A percentile compares a stretch with the other conserved stretches of the same genome.
Conservation (phyloP, 2,329 filamentous ascomycete genomes). For the Fusarium sp. region DNA sequence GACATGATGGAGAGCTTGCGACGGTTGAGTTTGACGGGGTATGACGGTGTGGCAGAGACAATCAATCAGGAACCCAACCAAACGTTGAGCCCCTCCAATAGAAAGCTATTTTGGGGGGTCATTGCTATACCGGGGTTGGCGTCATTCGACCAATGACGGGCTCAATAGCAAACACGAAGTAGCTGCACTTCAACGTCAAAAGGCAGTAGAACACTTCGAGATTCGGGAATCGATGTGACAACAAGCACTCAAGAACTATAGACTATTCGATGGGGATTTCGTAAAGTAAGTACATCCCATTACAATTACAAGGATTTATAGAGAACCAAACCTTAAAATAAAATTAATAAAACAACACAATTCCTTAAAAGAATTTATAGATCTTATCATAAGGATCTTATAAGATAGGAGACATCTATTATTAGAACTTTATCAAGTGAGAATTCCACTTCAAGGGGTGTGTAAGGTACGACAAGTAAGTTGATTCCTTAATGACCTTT, state of each 20-base stretch:
- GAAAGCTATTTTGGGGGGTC: conserved; percentile 42
- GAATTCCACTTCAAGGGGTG: no score
- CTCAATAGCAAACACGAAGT: neutral
- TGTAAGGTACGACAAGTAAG: no score
- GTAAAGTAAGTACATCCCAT: neutral
- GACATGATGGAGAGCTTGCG: conserved; percentile 51
- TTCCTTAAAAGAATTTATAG: no score
- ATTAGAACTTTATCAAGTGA: no score
- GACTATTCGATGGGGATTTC: neutral
- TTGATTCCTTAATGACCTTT: neutral
- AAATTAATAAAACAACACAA: no score
- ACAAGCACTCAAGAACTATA: neutral
- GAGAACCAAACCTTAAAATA: no score
- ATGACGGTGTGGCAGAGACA: conserved; percentile 47
- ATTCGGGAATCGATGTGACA: no score
- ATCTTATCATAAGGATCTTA: no score
- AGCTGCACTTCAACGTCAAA: no score
- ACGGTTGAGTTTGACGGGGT: conserved; percentile 35
- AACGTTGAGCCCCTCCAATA: conserved; percentile 46
- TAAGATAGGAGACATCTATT: no score
- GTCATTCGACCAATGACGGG: conserved; percentile 40
- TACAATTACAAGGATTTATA: no score
- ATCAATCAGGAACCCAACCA: conserved; percentile 34
- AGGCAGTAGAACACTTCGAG: neutral
- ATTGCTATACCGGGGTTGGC: conserved; percentile 51